phyloP scores from a whole-genome alignment of 192 early-diverging fungal species.

The Coemansia aciculifera region DNA sequence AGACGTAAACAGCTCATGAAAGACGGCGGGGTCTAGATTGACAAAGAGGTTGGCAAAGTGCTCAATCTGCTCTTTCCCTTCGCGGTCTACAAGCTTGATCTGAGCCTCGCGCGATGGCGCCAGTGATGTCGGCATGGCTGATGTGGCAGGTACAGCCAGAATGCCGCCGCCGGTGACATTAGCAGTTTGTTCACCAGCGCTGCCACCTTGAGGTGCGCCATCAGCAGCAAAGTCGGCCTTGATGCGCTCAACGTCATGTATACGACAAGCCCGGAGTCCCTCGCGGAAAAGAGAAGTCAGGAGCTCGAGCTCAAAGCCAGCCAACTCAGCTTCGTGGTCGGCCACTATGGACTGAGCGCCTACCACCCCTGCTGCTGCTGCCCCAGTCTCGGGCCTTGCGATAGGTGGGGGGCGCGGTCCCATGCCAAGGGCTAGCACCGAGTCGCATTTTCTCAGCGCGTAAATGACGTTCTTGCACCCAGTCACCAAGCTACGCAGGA shows the following conservation, averaged over 20 bases:
- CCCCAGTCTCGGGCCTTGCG: constrained; percentile 8
- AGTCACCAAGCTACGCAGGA: constrained; percentile 88
- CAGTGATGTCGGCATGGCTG: background rate
- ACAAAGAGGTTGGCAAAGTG: constrained; percentile 86
- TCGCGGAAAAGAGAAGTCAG: constrained; percentile 46
- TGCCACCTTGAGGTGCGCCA: background rate
- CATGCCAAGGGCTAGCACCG: constrained; percentile 52
- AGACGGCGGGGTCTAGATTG: constrained; percentile 80
- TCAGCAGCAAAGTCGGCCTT: constrained; percentile 10
- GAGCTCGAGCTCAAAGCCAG: constrained; percentile 53
- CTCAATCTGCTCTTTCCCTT: constrained; percentile 91
- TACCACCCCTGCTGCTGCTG: background rate
- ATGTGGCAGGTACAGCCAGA: background rate
- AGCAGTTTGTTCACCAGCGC: background rate
- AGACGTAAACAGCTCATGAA: constrained; percentile 93
- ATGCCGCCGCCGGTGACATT: background rate
- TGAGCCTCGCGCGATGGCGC: constrained; percentile 43
- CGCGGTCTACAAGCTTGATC: constrained; percentile 68
- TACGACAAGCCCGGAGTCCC: constrained; percentile 49
- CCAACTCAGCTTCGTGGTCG: constrained; percentile 40
- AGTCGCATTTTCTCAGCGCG: constrained; percentile 73
- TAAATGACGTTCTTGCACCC: constrained; percentile 82
- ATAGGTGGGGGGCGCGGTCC: constrained; percentile 10
- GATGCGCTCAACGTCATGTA: constrained; percentile 45
- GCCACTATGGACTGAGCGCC: constrained; percentile 18